A percentile compares a stretch with the other conserved stretches of the same genome.
Evolutionary conservation across 2,329 filamentous ascomycete genomes (phyloP).

Genomic region (Coniella vitis): DNA sequence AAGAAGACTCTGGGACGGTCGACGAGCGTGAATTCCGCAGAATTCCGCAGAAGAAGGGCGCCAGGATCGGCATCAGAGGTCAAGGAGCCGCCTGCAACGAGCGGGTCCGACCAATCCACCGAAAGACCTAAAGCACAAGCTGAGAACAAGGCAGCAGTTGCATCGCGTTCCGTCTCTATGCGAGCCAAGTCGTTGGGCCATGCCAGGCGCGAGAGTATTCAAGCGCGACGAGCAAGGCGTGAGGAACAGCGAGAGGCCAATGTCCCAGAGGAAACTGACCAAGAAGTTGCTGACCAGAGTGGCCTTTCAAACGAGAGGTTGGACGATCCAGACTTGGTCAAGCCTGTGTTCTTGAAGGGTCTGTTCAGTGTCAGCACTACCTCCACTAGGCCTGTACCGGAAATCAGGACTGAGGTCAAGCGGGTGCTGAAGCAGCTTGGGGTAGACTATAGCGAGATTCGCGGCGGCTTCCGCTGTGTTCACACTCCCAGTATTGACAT

Average conservation of each 20-base stretch:
- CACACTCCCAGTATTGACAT: conserved; percentile 87
- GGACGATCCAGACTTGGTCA: conserved; percentile 70
- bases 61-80: conserved; percentile 33
- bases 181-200: conserved; percentile 86
- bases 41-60: conserved; percentile 60
- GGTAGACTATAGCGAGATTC: conserved; percentile 88
- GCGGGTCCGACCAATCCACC: conserved; percentile 71
- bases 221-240: conserved; percentile 69
- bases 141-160: conserved; percentile 44
- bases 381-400: conserved; percentile 78
- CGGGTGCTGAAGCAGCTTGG: conserved; percentile 80
- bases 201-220: conserved; percentile 84
- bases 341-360: conserved; percentile 92
- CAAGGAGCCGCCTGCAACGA: conserved; percentile 63
- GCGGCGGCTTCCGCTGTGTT: conserved; percentile 84
- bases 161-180: conserved; percentile 55
- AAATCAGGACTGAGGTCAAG: conserved; percentile 86
- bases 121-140: conserved; percentile 36
- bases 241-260: conserved; percentile 46
- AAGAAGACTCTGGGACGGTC: conserved; percentile 74
- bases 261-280: conserved; percentile 74
- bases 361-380: conserved; percentile 97
- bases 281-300: conserved; percentile 60
- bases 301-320: conserved; percentile 55
- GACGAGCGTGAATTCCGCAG: conserved; percentile 85